Evolutionary conservation across 345 rosid genomes (phyloP), one percentile per base, ranked within the genome.

Genomic region (Murraya koenigii): DNA sequence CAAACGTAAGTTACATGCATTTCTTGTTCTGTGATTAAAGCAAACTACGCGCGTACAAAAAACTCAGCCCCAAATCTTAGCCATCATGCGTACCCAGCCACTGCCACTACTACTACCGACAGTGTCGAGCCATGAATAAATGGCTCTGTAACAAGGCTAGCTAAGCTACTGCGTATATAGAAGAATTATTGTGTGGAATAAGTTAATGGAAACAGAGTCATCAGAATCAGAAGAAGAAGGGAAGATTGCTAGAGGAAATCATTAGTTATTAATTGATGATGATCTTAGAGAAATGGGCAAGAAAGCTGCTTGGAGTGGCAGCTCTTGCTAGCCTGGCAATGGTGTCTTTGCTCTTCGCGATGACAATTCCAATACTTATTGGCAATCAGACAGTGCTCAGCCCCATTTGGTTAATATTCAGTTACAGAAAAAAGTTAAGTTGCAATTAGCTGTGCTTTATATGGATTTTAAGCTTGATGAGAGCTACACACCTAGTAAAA

Each of bases 311-410:
- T 95, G 99, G 99, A 93, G 95, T 62, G 97, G 93, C 23, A 97
- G 98, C 89, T 97, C 98, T 68, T 94, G 98, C 85, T 93, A 97
- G 85, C 90, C 95, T 4, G 96, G 98, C 35, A 94, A 97, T 79
- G 93, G 94, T 66, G 97, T 94, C 86, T 83, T 88, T 75, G 83
- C 89, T 82, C 94, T 97, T 77, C 92, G 94, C 39, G 98, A 97
- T 76, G 97, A 97, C 75, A 94, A 87, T 84, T 89, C 89, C 71
- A 97, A 92, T 38, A 88, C 96, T 66, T 92, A 89, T 84, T 97
- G 99, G 98, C 99, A 97, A 87, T 97, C 98, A 70, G 98, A 97
- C 79, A 98, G 99, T 7, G 90, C 94, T 23, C 98, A 97, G 84
- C 99, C 98, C n/a, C 97, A 97, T 86, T 52, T 94, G 80, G 88